These are phyloP conservation scores for Ceratocystis destructans DNA, from an alignment of 2,329 filamentous ascomycete species.

Conservation along the genomic window DNA sequence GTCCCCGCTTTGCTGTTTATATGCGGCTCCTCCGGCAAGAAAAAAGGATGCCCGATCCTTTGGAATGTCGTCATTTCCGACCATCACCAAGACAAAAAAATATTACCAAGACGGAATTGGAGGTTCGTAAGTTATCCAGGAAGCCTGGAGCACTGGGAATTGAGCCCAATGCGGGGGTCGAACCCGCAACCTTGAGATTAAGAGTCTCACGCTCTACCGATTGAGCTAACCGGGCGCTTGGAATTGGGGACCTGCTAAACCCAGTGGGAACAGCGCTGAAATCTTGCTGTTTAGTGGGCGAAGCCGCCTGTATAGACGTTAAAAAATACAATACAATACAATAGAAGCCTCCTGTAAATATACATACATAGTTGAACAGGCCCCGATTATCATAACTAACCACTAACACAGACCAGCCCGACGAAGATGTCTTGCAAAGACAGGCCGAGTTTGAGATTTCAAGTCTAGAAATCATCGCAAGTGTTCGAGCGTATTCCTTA, in stretches of 20 bases:
- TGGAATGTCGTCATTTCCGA: constrained; percentile 35
- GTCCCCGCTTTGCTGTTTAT: not conserved
- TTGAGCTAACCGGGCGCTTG: constrained; percentile 48
- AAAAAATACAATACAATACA: too few species aligned
- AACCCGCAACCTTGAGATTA: constrained; percentile 36
- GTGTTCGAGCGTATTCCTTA: not conserved
- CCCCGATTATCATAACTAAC: constrained; percentile 19
- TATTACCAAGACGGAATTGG: not conserved
- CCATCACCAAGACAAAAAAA: not conserved
- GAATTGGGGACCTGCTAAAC: not conserved
- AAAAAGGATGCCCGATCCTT: constrained; percentile 24
- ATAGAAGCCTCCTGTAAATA: constrained; percentile 45
- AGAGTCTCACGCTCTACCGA: constrained; percentile 64
- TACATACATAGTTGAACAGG: constrained; percentile 56
- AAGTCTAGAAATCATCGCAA: not conserved
- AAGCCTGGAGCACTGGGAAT: constrained; percentile 20
- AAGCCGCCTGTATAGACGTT: too few species aligned
- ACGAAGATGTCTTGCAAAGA: not conserved
- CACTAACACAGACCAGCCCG: too few species aligned
- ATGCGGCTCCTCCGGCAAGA: constrained; percentile 26
- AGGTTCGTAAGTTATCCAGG: constrained; percentile 15
- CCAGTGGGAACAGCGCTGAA: constrained; percentile 29
- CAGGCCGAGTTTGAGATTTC: not conserved
- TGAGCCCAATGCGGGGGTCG: constrained; percentile 27
- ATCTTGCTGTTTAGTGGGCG: constrained; percentile 37